Evolutionary conservation across 192 early-diverging fungal genomes (phyloP), one percentile per base, ranked within the genome.

Genomic region (Lunasporangiospora selenospora): DNA sequence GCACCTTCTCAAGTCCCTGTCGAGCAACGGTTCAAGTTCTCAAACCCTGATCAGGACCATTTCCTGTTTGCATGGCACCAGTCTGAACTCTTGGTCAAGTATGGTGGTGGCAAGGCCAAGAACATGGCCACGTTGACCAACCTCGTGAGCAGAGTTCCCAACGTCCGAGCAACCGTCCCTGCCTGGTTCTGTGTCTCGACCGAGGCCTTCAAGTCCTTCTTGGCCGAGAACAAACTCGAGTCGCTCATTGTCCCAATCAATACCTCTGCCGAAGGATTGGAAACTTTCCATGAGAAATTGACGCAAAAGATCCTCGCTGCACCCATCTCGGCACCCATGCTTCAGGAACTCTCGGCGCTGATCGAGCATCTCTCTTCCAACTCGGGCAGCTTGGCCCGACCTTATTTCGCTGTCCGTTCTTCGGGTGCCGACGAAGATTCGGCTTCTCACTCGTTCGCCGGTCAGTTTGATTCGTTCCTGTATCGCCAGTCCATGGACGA

Each of bases 401-500:
- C 67, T 6, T 71, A 62, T 34, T 70, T 73, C 60, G 80, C 80
- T 5, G 77, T 79, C 7, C 65, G 80, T 10, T 81, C 80, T 2
- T 77, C 67, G 21, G 81, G 80, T 26, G 82, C 81, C 23, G 81
- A 80, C 18, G 81, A 83, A 58, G 81, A 83, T 45, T 62, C 82
- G 4, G 80, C 80, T 11, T 76, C 75, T 5, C 80, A 80, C 24
- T 79, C 77, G 11, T 83, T 83, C 38, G 81, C 81, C 15, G 81
- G 81, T n/a, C 81, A 83, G 48, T 80, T 82, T 33, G 81, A 83
- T n/a, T 79, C 76, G 11, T 83, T 77, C 62, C 48, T 83, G 21
- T 82, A 83, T 49, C 62, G 82, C 24, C 58, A 61, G 26, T 75
- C 77, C 1, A 75, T 75, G 48, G 63, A 75, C 18, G 64, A 61